Conservation (phyloP, 148 eudicot species). For the Heliamphora exappendiculata region DNA sequence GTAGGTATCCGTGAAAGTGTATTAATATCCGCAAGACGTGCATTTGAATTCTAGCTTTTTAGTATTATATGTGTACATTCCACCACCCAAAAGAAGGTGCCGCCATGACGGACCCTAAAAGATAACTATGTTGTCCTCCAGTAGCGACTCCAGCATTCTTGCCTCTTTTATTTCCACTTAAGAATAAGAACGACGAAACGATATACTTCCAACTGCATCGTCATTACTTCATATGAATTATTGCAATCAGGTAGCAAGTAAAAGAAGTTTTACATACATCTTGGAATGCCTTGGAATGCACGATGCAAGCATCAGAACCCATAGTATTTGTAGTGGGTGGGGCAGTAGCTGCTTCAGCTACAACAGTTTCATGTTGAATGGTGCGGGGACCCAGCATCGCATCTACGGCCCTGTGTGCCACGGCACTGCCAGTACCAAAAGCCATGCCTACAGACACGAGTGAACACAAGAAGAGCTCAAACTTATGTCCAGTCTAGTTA, state of each 20-base stretch:
- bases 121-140: not conserved
- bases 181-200: not conserved
- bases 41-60: too few relatives aligned
- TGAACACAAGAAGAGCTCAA: not conserved
- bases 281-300: conserved; percentile 74
- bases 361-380: conserved; percentile 67
- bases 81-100: too few relatives aligned
- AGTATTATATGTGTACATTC: too few relatives aligned
- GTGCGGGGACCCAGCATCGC: conserved; percentile 80
- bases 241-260: not conserved
- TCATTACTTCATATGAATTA: not conserved
- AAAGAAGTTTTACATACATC: conserved; percentile 40
- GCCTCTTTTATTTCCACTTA: not conserved
- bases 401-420: conserved; percentile 90
- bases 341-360: conserved; percentile 45
- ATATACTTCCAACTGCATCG: not conserved
- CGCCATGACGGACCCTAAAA: too few relatives aligned
- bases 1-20: too few relatives aligned
- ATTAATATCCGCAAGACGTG: too few relatives aligned
- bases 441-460: conserved; percentile 56
- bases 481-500: not conserved
- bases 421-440: conserved; percentile 90
- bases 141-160: not conserved
- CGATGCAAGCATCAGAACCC: conserved; percentile 57
- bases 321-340: conserved; percentile 30